These are phyloP conservation scores for Wickerhamiella brachini DNA, from an alignment of 805 yeast genomes.

Conservation along the genomic window DNA sequence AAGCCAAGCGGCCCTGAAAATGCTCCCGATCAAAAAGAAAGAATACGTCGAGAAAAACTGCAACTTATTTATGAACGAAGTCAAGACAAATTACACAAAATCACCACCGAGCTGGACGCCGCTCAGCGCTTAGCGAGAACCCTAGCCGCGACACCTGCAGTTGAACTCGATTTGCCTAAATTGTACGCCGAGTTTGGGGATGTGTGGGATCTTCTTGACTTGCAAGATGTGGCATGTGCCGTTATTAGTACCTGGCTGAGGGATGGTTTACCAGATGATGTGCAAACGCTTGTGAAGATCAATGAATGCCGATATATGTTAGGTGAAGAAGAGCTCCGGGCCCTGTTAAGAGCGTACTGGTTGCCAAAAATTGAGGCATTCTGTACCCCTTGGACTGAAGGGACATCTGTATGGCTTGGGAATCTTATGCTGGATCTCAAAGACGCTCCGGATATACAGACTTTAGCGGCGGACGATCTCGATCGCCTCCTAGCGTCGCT, in stretches of 20 bases:
- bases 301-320: neutral
- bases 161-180: neutral
- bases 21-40: neutral
- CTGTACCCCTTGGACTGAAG: neutral
- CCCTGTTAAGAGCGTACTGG: conserved; percentile 1
- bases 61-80: neutral
- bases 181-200: conserved; percentile 1
- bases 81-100: neutral
- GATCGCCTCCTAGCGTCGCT: neutral
- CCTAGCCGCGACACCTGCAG: neutral
- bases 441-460: neutral
- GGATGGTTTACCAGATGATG: neutral
- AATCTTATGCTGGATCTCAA: neutral
- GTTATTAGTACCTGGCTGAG: neutral
- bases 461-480: neutral
- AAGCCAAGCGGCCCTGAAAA: too few species aligned
- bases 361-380: neutral
- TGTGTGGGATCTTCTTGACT: neutral
- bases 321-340: neutral
- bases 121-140: neutral
- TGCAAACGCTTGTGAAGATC: neutral
- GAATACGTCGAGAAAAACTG: neutral
- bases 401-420: neutral
- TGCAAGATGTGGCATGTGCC: conserved; percentile 3
- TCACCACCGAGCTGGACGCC: neutral